These are phyloP conservation scores for Prunus mume DNA, from an alignment of 306 rosid genomes.

Conservation along the genomic window DNA sequence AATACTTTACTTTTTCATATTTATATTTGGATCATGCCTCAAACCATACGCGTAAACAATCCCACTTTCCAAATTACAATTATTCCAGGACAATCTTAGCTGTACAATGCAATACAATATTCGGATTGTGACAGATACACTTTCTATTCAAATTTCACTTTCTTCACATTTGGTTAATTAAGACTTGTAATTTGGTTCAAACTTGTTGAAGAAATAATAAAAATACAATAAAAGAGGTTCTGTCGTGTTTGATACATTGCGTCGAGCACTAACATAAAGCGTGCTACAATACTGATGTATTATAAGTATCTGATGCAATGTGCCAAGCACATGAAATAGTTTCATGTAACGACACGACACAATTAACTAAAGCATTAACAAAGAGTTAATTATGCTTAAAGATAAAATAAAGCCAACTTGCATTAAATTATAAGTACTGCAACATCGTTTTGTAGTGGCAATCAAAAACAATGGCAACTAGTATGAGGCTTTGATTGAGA, in stretches of 20 bases:
- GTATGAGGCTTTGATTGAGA: background rate
- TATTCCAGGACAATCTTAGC: background rate
- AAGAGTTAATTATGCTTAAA: background rate
- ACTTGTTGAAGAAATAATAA: too few species aligned
- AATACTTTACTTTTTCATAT: background rate
- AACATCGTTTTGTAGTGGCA: background rate
- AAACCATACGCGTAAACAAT: slow-evolving; percentile 3
- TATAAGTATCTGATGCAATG: background rate
- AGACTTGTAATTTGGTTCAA: background rate
- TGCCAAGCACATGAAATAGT: background rate
- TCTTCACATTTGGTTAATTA: background rate
- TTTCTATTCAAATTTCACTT: background rate
- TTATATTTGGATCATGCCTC: background rate
- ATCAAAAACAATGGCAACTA: background rate
- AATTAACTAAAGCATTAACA: background rate
- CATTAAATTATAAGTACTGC: background rate
- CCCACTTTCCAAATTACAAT: background rate
- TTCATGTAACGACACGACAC: background rate
- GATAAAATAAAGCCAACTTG: background rate
- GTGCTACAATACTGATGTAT: background rate
- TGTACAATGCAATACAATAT: slow-evolving; percentile 9
- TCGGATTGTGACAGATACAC: background rate
- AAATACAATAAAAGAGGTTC: too few species aligned
- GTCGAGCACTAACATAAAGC: too few species aligned
- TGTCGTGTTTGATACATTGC: too few species aligned